These are phyloP conservation scores for Picea engelmannii DNA, from an alignment of 83 land plant species.

Conservation along the genomic window DNA sequence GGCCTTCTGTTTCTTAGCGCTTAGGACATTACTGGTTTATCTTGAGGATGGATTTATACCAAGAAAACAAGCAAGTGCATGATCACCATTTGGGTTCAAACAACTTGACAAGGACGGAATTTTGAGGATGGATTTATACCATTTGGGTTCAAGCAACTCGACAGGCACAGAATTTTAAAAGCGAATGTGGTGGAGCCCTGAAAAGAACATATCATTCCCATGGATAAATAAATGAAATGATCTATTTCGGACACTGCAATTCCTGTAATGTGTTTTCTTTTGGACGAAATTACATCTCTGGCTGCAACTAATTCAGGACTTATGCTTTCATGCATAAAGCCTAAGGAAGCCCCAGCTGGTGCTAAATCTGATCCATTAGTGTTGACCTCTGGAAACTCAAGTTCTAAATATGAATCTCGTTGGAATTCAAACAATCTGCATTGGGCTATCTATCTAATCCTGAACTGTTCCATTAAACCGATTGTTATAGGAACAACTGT, in stretches of 20 bases:
- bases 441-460: neutral
- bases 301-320: too few relatives aligned
- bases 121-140: too few relatives aligned
- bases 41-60: neutral
- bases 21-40: neutral
- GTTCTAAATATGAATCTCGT: neutral
- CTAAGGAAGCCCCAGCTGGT: neutral
- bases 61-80: neutral
- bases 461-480: neutral
- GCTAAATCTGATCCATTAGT: neutral
- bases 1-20: neutral
- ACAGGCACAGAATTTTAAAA: too few relatives aligned
- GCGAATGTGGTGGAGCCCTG: neutral
- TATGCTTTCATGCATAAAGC: neutral
- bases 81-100: neutral
- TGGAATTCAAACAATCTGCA: neutral
- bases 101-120: neutral
- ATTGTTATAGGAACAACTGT: neutral
- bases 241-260: neutral
- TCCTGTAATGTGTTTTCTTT: neutral
- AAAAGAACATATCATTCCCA: neutral
- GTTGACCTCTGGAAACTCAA: neutral
- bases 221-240: neutral
- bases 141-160: too few relatives aligned
- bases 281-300: too few relatives aligned